phyloP scores from a whole-genome alignment of 768 basidiomycete genomes.

The Tephrocybe sp. region DNA sequence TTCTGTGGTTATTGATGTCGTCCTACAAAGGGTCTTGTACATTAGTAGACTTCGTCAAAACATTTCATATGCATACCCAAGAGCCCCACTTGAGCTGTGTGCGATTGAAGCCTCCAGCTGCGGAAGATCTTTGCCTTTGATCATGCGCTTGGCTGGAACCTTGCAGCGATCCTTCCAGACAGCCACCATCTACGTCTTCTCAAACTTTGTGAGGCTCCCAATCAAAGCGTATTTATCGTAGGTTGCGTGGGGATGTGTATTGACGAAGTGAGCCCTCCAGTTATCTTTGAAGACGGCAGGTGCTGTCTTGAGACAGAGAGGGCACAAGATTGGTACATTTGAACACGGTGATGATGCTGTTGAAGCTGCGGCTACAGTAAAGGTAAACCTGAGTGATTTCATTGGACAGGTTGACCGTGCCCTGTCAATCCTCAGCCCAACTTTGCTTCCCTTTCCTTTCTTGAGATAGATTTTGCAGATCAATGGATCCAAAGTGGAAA shows the following conservation, averaged over 20 bases:
- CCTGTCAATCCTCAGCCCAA: constrained; percentile 1
- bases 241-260: constrained; percentile 2
- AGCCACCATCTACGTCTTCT: constrained; percentile 16
- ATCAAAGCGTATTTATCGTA: constrained; percentile 10
- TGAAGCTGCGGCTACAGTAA: constrained; percentile 2
- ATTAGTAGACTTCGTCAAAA: too few species aligned
- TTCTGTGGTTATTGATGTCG: too few species aligned
- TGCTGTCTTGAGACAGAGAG: constrained; percentile 11
- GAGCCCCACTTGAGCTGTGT: not conserved
- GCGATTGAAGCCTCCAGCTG: constrained; percentile 16
- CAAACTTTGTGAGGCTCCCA: constrained; percentile 17
- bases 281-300: constrained; percentile 22
- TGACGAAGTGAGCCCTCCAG: constrained; percentile 14
- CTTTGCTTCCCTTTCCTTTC: constrained; percentile 12
- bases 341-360: constrained; percentile 17
- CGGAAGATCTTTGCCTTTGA: constrained; percentile 3
- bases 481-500: too few species aligned
- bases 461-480: constrained; percentile 16
- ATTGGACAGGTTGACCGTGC: constrained; percentile 12
- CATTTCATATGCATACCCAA: constrained; percentile 1
- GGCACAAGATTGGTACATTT: constrained; percentile 20
- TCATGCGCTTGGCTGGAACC: constrained; percentile 5
- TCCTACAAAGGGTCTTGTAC: too few species aligned
- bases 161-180: constrained; percentile 18
- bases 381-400: constrained; percentile 3